Base-by-base conservation (phyloP, 305 asterid species). In the Lippia alba region DNA sequence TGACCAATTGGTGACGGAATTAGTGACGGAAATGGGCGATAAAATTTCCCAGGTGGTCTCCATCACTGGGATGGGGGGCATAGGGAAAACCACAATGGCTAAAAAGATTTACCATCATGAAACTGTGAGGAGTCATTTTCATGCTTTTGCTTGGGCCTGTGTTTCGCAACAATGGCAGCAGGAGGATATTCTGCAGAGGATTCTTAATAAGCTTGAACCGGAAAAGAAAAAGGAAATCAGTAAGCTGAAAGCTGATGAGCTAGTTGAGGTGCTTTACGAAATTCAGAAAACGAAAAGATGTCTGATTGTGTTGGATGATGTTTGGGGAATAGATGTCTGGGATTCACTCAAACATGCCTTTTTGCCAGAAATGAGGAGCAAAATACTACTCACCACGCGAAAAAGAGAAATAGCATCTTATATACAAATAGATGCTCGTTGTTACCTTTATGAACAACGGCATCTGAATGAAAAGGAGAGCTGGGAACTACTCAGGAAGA, bases 261-360 rank as follows among this genome's bases (percentile, higher is more conserved):
- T 84, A 0, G 70, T 80, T 19, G 76, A 64, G 53, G 82, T 81
- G 69, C 81, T 84, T 44, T 66, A 65, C 12, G 59, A 45, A 10
- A 66, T 79, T 40, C 88, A 77, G 65, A 77, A 66, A 48, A 58
- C 69, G 59, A 80, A 66, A 18, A 78, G 58, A 77, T 85, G 87
- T 67, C 46, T 87, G n/a, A 69, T 87, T 20, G 85, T 83, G 68
- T 65, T 87, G 16, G 93, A 87, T 71, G 89, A 85, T 78, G 79
- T 85, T 33, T 80, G 87, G 86, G 76, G 77, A 11, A 78, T 45
- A 55, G 76, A 78, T 45, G 79, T 77, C 4, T 85, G 94, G 94
- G 78, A 79, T 53, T 54, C 61, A 19, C 74, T 85, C 32, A 63
- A 73, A n/a, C 55, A 75, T 19, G 87, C 85, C 61, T 85, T 85